Percentiles rank a stretch among this genome's conserved stretches.
Evolutionary conservation across 352 stramenopile genomes (phyloP).

Genomic region (Peronospora belbahrii): DNA sequence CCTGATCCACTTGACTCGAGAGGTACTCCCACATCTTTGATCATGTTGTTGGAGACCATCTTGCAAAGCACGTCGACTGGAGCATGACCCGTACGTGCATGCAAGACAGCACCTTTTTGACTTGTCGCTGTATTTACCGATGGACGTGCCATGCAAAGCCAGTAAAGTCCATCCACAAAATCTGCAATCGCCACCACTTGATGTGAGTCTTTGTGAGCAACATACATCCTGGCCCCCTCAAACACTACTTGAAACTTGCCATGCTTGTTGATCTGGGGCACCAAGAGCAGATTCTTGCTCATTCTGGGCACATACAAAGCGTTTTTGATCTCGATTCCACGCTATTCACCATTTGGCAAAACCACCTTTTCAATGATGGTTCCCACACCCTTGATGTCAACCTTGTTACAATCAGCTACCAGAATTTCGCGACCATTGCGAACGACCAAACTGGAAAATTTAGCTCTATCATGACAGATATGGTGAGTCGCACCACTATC

Average conservation of each 20-base stretch:
- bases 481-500: too few relatives aligned
- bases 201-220: conserved; percentile 9
- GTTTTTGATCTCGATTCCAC: conserved; percentile 7
- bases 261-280: too few relatives aligned
- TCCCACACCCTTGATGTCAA: background rate
- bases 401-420: background rate
- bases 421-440: too few relatives aligned
- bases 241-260: too few relatives aligned
- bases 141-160: too few relatives aligned
- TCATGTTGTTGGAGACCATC: background rate
- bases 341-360: conserved; percentile 1
- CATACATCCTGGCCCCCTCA: conserved; percentile 4
- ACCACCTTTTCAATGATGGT: background rate
- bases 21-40: background rate
- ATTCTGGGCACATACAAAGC: conserved; percentile 7
- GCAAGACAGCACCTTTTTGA: background rate
- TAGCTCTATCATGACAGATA: too few relatives aligned
- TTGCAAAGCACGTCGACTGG: background rate
- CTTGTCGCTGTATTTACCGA: too few relatives aligned
- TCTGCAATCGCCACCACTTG: conserved; percentile 10
- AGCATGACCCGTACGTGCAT: background rate
- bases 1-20: background rate
- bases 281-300: too few relatives aligned
- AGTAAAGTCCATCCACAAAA: conserved; percentile 4
- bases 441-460: background rate